Conservation (phyloP, 305 asterid species). For the Solanum hybrid region DNA sequence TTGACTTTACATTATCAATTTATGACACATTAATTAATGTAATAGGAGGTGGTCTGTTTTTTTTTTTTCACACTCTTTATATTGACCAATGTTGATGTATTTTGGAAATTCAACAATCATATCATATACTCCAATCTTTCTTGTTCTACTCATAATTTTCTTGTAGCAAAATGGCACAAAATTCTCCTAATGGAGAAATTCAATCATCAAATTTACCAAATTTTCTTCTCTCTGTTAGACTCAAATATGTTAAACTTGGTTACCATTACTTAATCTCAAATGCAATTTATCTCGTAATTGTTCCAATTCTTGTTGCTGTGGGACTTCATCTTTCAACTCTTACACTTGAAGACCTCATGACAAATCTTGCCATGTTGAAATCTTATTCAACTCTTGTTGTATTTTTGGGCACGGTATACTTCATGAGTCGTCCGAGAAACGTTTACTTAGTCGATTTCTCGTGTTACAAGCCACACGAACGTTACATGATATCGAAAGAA, state of each 20-base stretch:
- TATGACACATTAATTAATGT: background rate
- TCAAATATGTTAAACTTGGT: slow-evolving; percentile 18
- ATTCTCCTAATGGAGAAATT: background rate
- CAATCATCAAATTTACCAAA: slow-evolving; percentile 6
- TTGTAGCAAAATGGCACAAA: background rate
- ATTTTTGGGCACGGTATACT: slow-evolving; percentile 2
- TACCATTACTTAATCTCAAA: slow-evolving; percentile 13
- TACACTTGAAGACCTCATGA: slow-evolving; percentile 4
- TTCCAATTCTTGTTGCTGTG: slow-evolving; percentile 3
- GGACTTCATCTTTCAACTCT: slow-evolving; percentile 9
- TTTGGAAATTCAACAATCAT: background rate
- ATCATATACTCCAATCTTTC: background rate
- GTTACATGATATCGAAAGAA: background rate
- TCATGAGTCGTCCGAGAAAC: slow-evolving; percentile 9
- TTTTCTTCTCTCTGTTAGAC: slow-evolving; percentile 10
- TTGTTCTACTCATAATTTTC: background rate
- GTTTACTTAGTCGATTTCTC: slow-evolving; percentile 9
- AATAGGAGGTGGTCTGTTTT: background rate
- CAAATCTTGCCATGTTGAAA: slow-evolving; percentile 3
- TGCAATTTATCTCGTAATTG: slow-evolving; percentile 4
- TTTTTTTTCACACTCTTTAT: background rate
- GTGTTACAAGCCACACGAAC: slow-evolving; percentile 8
- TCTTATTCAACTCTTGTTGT: slow-evolving; percentile 9
- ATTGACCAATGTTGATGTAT: background rate
- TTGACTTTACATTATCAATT: background rate